phyloP scores from a whole-genome alignment of 768 basidiomycete genomes.

The Pisolithus microcarpus region DNA sequence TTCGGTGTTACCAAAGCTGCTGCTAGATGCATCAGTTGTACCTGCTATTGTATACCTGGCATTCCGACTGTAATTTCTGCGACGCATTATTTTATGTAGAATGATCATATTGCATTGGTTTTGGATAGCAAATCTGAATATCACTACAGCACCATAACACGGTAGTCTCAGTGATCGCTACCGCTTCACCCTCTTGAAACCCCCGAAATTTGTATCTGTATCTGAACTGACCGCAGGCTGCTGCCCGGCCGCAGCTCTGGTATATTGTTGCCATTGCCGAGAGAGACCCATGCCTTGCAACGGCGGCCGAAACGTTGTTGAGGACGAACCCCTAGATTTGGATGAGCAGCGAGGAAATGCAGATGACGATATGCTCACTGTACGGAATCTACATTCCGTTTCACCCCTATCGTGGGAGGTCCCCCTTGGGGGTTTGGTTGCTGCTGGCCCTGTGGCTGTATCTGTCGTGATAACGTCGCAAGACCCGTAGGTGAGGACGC shows the following conservation, averaged over 20 bases:
- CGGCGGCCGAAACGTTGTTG: conserved; percentile 14
- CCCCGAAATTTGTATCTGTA: conserved; percentile 5
- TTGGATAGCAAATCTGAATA: too few relatives aligned
- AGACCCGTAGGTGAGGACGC: not conserved
- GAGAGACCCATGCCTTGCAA: conserved; percentile 35
- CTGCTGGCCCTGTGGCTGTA: conserved; percentile 7
- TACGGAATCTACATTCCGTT: conserved; percentile 30
- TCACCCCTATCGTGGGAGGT: conserved; percentile 14
- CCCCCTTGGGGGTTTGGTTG: conserved; percentile 4
- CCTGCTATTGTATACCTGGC: too few relatives aligned
- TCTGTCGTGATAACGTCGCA: not conserved
- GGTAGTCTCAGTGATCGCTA: conserved; percentile 12
- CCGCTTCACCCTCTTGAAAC: conserved; percentile 37
- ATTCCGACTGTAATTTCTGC: not conserved
- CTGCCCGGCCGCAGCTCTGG: conserved; percentile 6
- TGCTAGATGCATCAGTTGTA: not conserved
- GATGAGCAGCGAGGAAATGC: not conserved
- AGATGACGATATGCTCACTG: conserved; percentile 18
- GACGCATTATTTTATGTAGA: not conserved
- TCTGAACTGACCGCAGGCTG: conserved; percentile 31
- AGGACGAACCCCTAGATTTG: conserved; percentile 13
- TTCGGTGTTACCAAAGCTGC: not conserved
- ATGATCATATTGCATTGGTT: not conserved
- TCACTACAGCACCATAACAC: not conserved
- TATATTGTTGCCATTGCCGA: conserved; percentile 23